Conservation (phyloP, 1,139 yeast species). For the Kodamaea sp. region DNA sequence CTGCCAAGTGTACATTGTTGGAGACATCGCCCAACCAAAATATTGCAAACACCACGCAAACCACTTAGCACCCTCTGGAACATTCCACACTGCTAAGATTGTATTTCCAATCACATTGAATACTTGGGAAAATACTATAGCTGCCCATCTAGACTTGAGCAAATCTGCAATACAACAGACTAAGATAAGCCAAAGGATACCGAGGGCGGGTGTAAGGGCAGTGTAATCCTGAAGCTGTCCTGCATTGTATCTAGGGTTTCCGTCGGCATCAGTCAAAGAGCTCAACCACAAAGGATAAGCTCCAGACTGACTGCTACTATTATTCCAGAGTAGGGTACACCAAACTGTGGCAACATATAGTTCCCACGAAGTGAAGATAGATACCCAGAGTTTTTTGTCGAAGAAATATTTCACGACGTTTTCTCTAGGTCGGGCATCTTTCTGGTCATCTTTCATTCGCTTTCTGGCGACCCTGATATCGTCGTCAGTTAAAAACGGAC, state of each 20-base stretch:
- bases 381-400: constrained; percentile 22
- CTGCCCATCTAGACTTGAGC: constrained; percentile 55
- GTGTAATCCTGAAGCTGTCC: constrained; percentile 39
- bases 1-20: constrained; percentile 47
- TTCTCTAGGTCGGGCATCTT: constrained; percentile 28
- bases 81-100: constrained; percentile 48
- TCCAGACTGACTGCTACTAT: constrained; percentile 49
- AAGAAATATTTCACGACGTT: constrained; percentile 25
- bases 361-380: constrained; percentile 26
- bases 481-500: constrained; percentile 56
- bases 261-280: constrained; percentile 26
- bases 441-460: constrained; percentile 48
- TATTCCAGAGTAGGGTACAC: constrained; percentile 29
- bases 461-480: constrained; percentile 61
- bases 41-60: constrained; percentile 47
- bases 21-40: constrained; percentile 50
- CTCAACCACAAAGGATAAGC: constrained; percentile 40
- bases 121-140: constrained; percentile 53
- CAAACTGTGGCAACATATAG: constrained; percentile 24
- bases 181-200: constrained; percentile 47
- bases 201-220: constrained; percentile 54
- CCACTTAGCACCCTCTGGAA: constrained; percentile 47
- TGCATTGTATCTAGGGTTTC: constrained; percentile 23
- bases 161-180: constrained; percentile 49
- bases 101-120: constrained; percentile 40